A percentile compares a stretch with the other conserved stretches of the same genome.
Conservation (phyloP, 768 basidiomycete genomes). For the Mycena vulgaris region DNA sequence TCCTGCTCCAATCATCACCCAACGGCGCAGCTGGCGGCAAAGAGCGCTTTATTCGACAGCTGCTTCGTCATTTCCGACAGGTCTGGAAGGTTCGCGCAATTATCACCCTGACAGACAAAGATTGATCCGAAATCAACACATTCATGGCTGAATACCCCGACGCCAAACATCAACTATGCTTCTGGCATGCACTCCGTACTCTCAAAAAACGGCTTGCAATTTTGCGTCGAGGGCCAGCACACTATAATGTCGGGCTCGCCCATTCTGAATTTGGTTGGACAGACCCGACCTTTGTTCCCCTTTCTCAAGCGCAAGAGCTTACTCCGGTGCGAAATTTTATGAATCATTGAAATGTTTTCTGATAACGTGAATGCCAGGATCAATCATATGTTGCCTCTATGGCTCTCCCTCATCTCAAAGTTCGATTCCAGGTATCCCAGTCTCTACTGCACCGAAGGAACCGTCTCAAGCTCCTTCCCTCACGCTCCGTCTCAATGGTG, state of each 20-base stretch:
- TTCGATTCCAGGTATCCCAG: no score
- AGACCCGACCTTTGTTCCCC: no score
- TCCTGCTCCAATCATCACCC: conserved; percentile 41
- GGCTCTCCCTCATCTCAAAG: no score
- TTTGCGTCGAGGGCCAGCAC: conserved; percentile 22
- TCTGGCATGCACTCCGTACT: conserved; percentile 52
- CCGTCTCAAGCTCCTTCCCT: no score
- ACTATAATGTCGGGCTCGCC: neutral
- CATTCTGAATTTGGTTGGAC: no score
- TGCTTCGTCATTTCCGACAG: conserved; percentile 43
- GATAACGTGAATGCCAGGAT: no score
- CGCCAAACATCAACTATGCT: conserved; percentile 57
- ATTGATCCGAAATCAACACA: conserved; percentile 52
- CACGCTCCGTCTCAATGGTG: no score
- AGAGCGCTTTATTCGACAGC: conserved; percentile 41
- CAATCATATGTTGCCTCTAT: no score
- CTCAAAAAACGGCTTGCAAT: conserved; percentile 48
- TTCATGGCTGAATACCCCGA: conserved; percentile 43
- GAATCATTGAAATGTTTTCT: no score
- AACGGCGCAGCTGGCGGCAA: conserved; percentile 32
- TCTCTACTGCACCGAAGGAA: no score
- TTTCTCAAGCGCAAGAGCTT: no score
- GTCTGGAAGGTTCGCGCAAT: conserved; percentile 41
- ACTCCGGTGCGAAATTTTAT: no score
- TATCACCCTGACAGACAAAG: conserved; percentile 46